A percentile compares a stretch with the other conserved stretches of the same genome.
phyloP scores from a whole-genome alignment of 306 rosid species.

The Arachis stenosperma region DNA sequence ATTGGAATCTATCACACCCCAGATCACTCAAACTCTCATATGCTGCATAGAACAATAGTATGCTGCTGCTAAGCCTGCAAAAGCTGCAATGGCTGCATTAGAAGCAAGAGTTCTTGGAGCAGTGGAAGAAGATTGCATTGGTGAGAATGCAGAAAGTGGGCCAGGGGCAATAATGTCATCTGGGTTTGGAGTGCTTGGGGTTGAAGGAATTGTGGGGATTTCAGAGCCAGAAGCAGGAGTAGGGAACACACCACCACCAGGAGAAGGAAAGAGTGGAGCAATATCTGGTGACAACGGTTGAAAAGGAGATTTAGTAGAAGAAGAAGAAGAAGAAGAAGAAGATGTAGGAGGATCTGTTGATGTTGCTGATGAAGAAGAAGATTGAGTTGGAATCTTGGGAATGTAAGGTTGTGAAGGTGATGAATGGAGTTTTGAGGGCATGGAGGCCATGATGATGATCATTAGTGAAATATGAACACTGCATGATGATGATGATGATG shows the following conservation, averaged over 20 bases:
- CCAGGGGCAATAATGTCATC: constrained; percentile 58
- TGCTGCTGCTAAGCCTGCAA: constrained; percentile 50
- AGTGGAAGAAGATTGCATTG: constrained; percentile 57
- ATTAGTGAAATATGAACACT: constrained; percentile 48
- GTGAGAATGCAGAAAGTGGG: constrained; percentile 62
- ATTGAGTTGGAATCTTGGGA: constrained; percentile 46
- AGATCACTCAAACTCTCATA: constrained; percentile 45
- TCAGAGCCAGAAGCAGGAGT: constrained; percentile 61
- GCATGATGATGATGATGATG: constrained; percentile 42
- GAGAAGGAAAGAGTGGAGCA: constrained; percentile 84
- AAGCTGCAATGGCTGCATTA: constrained; percentile 36
- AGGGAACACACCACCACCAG: constrained; percentile 62
- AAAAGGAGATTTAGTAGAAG: constrained; percentile 30
- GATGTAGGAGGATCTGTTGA: constrained; percentile 44
- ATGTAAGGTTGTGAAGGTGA: constrained; percentile 38
- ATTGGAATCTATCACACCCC: constrained; percentile 43
- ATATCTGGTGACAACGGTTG: constrained; percentile 78
- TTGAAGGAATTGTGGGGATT: constrained; percentile 81
- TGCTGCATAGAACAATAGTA: constrained; percentile 38
- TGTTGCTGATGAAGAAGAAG: constrained; percentile 58
- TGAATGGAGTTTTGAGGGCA: constrained; percentile 53
- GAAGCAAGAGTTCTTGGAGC: constrained; percentile 43
- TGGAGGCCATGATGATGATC: constrained; percentile 52
- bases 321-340: not conserved
- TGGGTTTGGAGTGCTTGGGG: constrained; percentile 88